phyloP scores from a whole-genome alignment of 148 eudicot species.

The Arctostaphylos glauca region DNA sequence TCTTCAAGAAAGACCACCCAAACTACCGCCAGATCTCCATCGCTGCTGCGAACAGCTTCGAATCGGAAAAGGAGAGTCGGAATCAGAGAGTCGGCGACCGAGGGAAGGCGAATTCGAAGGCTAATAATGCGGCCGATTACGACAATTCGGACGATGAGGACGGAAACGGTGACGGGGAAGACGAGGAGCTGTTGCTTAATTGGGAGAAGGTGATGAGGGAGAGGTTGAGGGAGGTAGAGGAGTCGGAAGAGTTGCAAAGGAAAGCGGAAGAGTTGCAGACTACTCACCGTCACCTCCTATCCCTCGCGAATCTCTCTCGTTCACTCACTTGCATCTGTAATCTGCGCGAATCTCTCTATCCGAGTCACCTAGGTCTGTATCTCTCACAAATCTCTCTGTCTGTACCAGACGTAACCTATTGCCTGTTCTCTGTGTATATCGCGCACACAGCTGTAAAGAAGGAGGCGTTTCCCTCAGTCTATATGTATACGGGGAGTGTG shows the following conservation, averaged over 20 bases:
- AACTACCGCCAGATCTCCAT: background rate
- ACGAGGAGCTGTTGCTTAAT: conserved; percentile 40
- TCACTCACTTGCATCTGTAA: no score
- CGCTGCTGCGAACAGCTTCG: background rate
- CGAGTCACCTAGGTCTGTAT: no score
- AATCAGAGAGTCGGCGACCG: background rate
- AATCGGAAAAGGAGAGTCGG: background rate
- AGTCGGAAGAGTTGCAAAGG: conserved; percentile 80
- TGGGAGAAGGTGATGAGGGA: conserved; percentile 89
- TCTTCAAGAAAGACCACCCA: background rate
- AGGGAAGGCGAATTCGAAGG: background rate
- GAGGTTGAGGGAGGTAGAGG: conserved; percentile 78
- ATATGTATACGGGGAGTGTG: no score
- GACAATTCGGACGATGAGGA: background rate
- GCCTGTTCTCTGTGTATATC: no score
- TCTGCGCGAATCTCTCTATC: no score
- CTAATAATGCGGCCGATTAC: background rate
- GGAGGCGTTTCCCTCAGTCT: no score
- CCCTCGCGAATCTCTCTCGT: no score
- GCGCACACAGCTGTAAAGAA: no score
- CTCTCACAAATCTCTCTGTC: no score
- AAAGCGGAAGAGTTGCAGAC: conserved; percentile 75
- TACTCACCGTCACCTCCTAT: no score
- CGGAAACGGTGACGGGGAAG: background rate
- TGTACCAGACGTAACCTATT: no score